Conservation (phyloP, 2,329 filamentous ascomycete species). For the Nemania bipapillata region DNA sequence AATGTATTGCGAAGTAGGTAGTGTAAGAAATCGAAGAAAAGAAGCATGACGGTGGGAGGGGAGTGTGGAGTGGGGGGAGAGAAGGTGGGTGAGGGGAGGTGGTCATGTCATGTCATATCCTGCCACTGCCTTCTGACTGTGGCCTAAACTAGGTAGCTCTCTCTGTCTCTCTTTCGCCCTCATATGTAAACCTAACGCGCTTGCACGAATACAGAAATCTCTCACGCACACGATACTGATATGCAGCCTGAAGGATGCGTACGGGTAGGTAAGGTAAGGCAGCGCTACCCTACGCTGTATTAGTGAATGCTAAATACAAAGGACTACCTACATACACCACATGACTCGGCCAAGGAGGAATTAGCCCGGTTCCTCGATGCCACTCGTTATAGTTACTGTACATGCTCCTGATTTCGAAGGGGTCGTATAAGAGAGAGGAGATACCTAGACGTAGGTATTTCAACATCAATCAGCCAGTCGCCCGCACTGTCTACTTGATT, state of each 20-base stretch:
- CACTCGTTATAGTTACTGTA: not conserved
- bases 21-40: not conserved
- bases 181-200: conserved; percentile 11
- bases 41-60: not conserved
- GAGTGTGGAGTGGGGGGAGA: no score
- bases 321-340: not conserved
- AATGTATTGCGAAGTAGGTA: not conserved
- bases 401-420: not conserved
- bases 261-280: not conserved
- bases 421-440: no score
- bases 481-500: conserved; percentile 26
- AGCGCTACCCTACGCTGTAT: not conserved
- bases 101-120: not conserved
- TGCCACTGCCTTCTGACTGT: not conserved
- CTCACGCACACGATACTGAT: conserved; percentile 10
- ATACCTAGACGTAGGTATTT: no score
- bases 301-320: not conserved
- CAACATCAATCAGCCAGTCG: not conserved
- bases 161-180: no score
- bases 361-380: conserved; percentile 31
- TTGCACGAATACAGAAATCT: conserved; percentile 12
- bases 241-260: not conserved
- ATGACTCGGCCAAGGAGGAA: conserved; percentile 22
- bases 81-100: no score
- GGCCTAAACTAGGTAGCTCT: conserved; percentile 3